A percentile compares a stretch with the other conserved stretches of the same genome.
Evolutionary conservation across 140 eudicot species (phyloP).

Genomic region (Cichorium intybus): DNA sequence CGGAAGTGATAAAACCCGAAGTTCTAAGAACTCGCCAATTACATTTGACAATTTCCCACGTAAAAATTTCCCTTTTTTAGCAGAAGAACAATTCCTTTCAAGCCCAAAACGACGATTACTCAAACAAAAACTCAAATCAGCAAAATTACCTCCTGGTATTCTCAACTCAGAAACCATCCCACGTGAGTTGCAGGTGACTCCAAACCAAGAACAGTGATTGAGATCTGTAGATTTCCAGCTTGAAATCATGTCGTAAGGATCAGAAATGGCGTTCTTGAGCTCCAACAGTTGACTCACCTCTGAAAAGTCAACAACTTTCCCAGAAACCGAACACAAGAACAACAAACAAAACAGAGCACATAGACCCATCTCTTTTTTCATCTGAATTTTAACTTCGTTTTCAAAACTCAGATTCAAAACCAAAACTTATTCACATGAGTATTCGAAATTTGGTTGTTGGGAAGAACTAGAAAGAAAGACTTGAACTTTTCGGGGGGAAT

Average conservation of each 20-base stretch:
- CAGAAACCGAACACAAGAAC: conserved; percentile 26
- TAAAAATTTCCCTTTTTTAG: conserved; percentile 31
- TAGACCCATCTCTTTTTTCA: neutral
- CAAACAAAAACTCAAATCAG: conserved; percentile 40
- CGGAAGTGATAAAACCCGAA: conserved; percentile 67
- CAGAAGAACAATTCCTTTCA: conserved; percentile 38
- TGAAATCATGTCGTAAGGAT: conserved; percentile 52
- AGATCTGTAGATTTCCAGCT: conserved; percentile 42
- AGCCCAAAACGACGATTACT: conserved; percentile 41
- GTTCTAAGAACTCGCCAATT: conserved; percentile 47
- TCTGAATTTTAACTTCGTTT: neutral
- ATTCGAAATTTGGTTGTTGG: neutral
- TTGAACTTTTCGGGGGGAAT: no score
- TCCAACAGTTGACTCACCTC: conserved; percentile 46
- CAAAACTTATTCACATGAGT: neutral
- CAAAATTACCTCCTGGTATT: conserved; percentile 50
- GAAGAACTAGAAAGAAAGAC: neutral
- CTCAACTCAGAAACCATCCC: conserved; percentile 58
- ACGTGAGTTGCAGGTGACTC: conserved; percentile 59
- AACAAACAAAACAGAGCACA: conserved; percentile 2
- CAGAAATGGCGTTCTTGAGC: conserved; percentile 52
- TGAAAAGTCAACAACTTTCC: conserved; percentile 17
- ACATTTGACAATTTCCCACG: conserved; percentile 44
- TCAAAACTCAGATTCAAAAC: conserved; percentile 4
- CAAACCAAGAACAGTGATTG: conserved; percentile 62